A percentile compares a stretch with the other conserved stretches of the same genome.
These are phyloP conservation scores for Aspergillus sparsus DNA, from an alignment of 495 filamentous ascomycete species.

Conservation along the genomic window DNA sequence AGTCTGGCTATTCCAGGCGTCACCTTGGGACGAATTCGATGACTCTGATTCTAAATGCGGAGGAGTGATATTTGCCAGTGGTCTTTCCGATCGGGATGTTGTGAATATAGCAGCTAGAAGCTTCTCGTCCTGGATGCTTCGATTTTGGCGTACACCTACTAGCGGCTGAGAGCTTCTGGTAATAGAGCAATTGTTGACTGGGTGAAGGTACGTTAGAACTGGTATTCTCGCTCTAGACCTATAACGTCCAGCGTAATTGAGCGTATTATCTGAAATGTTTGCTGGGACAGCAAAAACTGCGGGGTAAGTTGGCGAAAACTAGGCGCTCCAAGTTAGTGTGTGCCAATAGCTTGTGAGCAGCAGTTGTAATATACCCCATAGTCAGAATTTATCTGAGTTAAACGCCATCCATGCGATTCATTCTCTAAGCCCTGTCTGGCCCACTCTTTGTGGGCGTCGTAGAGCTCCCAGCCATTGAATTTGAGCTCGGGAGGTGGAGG, in stretches of 20 bases:
- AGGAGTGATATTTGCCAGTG: slow-evolving; percentile 46
- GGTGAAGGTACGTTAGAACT: slow-evolving; percentile 87
- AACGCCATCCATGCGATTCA: slow-evolving; percentile 83
- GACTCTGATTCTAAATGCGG: slow-evolving; percentile 53
- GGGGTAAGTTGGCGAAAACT: slow-evolving; percentile 97
- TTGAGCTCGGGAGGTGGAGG: slow-evolving; percentile 72
- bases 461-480: slow-evolving; percentile 83
- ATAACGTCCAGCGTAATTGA: slow-evolving; percentile 90
- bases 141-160: slow-evolving; percentile 81
- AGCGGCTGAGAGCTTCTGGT: slow-evolving; percentile 92
- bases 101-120: slow-evolving; percentile 91
- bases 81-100: slow-evolving; percentile 58
- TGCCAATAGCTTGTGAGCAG: slow-evolving; percentile 3
- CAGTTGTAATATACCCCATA: slow-evolving; percentile 58
- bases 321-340: slow-evolving; percentile 28
- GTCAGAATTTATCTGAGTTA: slow-evolving; percentile 85
- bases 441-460: slow-evolving; percentile 81
- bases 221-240: slow-evolving; percentile 87
- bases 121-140: slow-evolving; percentile 94
- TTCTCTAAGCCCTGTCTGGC: slow-evolving; percentile 75
- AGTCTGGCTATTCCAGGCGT: slow-evolving; percentile 42
- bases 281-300: slow-evolving; percentile 79
- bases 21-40: slow-evolving; percentile 58
- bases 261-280: slow-evolving; percentile 89
- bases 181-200: slow-evolving; percentile 95